Evolutionary conservation across 1,139 yeast genomes (phyloP).

Genomic region (Meyerozyma carpophila): DNA sequence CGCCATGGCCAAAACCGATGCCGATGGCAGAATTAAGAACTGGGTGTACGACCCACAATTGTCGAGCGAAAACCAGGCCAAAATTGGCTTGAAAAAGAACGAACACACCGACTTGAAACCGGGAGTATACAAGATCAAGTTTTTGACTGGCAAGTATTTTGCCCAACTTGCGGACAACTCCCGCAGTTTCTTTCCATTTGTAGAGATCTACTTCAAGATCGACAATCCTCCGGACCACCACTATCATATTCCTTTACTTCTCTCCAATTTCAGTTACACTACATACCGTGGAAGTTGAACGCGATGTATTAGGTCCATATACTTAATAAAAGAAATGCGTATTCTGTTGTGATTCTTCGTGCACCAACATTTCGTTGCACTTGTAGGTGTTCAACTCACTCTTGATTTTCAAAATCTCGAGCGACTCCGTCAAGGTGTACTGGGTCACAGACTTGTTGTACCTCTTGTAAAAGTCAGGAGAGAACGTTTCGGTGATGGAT

Average conservation of each 20-base stretch:
- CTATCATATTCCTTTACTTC: constrained; percentile 79
- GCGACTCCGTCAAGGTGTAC: constrained; percentile 41
- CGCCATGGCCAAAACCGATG: constrained; percentile 64
- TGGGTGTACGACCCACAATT: constrained; percentile 54
- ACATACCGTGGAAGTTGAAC: constrained; percentile 75
- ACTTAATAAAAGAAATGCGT: constrained; percentile 47
- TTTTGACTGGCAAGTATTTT: constrained; percentile 69
- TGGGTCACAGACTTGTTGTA: constrained; percentile 51
- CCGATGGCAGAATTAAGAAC: constrained; percentile 68
- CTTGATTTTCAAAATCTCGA: constrained; percentile 42
- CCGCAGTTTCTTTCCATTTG: constrained; percentile 74
- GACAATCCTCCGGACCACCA: constrained; percentile 66
- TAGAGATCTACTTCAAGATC: constrained; percentile 69
- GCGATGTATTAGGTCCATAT: background rate
- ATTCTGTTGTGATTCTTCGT: constrained; percentile 43
- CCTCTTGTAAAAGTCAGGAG: constrained; percentile 45
- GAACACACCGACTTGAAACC: constrained; percentile 43
- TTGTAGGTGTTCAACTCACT: constrained; percentile 48
- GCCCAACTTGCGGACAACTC: constrained; percentile 19
- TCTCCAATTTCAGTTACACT: constrained; percentile 80
- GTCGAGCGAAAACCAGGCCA: constrained; percentile 11
- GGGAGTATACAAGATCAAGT: constrained; percentile 70
- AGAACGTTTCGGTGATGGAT: constrained; percentile 41
- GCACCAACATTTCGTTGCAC: constrained; percentile 52
- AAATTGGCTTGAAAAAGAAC: constrained; percentile 30